These are phyloP conservation scores for Lactarius tabidus DNA, from an alignment of 768 basidiomycete species.

Conservation along the genomic window DNA sequence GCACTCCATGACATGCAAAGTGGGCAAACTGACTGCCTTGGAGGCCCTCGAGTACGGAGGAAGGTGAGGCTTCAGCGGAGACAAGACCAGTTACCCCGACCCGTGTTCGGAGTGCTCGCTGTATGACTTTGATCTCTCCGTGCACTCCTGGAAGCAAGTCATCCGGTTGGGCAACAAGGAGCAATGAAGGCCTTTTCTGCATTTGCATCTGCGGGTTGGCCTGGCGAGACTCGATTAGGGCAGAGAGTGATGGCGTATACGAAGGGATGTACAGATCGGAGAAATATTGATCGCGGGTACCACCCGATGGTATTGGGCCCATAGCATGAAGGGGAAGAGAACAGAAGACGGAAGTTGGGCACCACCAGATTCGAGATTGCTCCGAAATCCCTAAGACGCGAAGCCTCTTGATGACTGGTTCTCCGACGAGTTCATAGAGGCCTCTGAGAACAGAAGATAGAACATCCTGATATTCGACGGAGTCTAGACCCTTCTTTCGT, in stretches of 20 bases:
- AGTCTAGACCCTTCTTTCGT: background rate
- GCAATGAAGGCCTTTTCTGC: background rate
- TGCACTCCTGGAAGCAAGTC: background rate
- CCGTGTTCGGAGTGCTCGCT: background rate
- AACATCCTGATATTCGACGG: background rate
- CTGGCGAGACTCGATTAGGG: background rate
- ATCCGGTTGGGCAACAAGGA: slow-evolving; percentile 4
- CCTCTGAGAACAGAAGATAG: slow-evolving; percentile 1
- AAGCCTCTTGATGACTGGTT: background rate
- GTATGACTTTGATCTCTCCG: slow-evolving; percentile 3
- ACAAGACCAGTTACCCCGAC: background rate
- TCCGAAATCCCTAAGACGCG: slow-evolving; percentile 5
- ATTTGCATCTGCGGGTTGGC: background rate
- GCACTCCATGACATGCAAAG: slow-evolving; percentile 9
- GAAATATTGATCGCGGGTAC: background rate
- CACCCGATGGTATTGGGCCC: slow-evolving; percentile 7
- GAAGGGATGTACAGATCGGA: slow-evolving; percentile 7
- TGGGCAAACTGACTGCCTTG: background rate
- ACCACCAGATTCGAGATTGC: background rate
- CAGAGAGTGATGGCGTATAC: background rate
- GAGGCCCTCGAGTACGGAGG: background rate
- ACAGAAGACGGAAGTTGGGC: background rate
- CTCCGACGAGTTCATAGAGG: slow-evolving; percentile 2
- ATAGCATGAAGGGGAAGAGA: slow-evolving; percentile 24
- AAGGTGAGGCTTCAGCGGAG: background rate